Evolutionary conservation across 768 basidiomycete species (phyloP).

Genomic region (Suillus spraguei): DNA sequence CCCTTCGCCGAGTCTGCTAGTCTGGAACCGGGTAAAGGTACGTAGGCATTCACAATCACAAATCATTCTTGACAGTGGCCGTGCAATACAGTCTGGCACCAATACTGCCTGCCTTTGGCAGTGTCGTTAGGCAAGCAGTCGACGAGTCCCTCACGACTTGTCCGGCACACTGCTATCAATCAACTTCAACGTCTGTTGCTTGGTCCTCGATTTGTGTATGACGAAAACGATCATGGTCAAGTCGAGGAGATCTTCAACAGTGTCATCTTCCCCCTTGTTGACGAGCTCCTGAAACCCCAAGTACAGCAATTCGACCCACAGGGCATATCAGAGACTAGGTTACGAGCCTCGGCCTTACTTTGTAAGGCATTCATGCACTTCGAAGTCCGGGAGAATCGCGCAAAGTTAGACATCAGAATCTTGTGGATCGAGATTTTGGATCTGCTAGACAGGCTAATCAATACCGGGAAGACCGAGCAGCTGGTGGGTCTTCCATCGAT

Average conservation of each 20-base stretch:
- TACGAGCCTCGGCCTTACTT: conserved; percentile 85
- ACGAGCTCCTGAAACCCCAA: conserved; percentile 87
- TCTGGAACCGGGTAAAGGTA: conserved; percentile 37
- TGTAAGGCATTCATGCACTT: conserved; percentile 98
- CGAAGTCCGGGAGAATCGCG: conserved; percentile 69
- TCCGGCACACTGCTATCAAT: conserved; percentile 78
- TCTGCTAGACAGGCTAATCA: conserved; percentile 86
- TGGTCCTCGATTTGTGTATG: conserved; percentile 68
- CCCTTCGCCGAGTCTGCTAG: conserved; percentile 55
- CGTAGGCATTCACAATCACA: conserved; percentile 9
- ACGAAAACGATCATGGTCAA: conserved; percentile 58
- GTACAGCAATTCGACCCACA: conserved; percentile 76
- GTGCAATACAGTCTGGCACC: conserved; percentile 68
- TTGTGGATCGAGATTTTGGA: conserved; percentile 92
- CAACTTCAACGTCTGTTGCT: conserved; percentile 85
- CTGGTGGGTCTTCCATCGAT: conserved; percentile 56
- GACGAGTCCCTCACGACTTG: conserved; percentile 78
- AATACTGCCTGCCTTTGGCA: conserved; percentile 74
- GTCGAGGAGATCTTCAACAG: conserved; percentile 86
- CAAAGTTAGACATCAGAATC: conserved; percentile 62
- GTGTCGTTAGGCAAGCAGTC: conserved; percentile 78
- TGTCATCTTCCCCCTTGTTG: conserved; percentile 88
- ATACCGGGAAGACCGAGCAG: conserved; percentile 81
- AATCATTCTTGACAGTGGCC: conserved; percentile 12
- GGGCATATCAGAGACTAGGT: conserved; percentile 89